Evolutionary conservation across 2,329 filamentous ascomycete species (phyloP).

Genomic region (Beauveria caledonica): DNA sequence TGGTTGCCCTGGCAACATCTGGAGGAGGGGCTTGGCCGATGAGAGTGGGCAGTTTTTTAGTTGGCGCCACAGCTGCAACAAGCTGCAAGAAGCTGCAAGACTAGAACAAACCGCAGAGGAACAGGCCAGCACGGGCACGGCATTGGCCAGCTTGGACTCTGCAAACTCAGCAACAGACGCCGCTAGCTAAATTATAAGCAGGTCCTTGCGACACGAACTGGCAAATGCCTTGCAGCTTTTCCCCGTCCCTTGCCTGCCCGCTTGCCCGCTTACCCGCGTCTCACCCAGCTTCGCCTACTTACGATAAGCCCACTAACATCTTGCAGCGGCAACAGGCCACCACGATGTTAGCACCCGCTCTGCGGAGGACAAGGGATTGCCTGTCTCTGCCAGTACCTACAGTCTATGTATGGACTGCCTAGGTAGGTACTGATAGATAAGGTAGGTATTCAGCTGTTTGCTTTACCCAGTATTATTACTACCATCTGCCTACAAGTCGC

Average conservation of each 20-base stretch:
- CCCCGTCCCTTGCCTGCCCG: neutral
- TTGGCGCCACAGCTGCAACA: neutral
- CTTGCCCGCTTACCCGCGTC: neutral
- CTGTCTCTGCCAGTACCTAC: no score
- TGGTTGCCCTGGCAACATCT: constrained; percentile 22
- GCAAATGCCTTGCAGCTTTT: constrained; percentile 7
- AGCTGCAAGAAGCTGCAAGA: neutral
- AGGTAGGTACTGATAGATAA: no score
- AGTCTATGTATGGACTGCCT: no score
- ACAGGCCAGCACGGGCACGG: neutral
- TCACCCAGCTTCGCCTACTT: no score
- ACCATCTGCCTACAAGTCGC: constrained; percentile 16
- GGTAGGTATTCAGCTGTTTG: no score
- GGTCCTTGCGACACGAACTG: neutral
- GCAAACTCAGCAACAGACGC: neutral
- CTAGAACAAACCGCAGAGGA: neutral
- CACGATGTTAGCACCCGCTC: neutral
- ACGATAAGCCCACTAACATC: neutral
- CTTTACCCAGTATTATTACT: no score
- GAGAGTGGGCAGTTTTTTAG: neutral
- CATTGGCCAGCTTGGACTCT: constrained; percentile 4
- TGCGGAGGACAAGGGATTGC: no score
- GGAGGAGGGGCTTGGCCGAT: neutral
- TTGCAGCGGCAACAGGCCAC: neutral
- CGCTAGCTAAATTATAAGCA: neutral